Evolutionary conservation across 2,329 filamentous ascomycete genomes (phyloP), one percentile per base, ranked within the genome.

Genomic region (Seiridium cupressi): DNA sequence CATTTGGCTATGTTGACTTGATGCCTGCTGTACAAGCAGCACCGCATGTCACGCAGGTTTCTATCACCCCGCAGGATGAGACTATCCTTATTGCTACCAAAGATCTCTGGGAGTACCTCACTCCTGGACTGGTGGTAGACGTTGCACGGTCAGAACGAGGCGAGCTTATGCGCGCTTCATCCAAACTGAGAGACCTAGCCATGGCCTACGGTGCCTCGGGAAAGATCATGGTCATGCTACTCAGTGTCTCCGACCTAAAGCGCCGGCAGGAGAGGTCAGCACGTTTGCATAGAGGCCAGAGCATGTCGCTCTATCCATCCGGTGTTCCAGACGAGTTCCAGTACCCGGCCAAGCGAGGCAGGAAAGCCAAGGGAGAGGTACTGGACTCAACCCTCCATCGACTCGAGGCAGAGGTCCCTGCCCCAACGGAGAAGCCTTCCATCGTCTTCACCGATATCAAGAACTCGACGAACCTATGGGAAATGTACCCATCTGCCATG

Each of bases 381-480:
- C 87, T 91, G 59, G 93, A 98, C 73, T 96, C 93, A 32, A 92
- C 90, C 58, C 84, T 99, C 58, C 90, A 91, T 61, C 87, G 94
- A 53, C 87, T 98, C 36, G 92, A 95, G 65, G 89, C 90, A 57
- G 94, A 97, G 76, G 93, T 98, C 55, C 91, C 94, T 62, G 92
- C 95, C 10, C 95, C 95, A 0, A 92, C 89, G 1, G 94, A 94
- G 51, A 92, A 96, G 69, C 87, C 98, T 54, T 91, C 92, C 47
- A 92, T 99, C 70, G 93, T 96, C 55, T 99, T 99, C 73, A 99
- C 95, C 0, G 95, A 99, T 78, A 99, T 99, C 83, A 98, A 98
- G 81, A 97, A 94, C 77, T 98, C 94, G 32, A 99, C 95, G 1
- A 88, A 91, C 44, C 81, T 99, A 5, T 99, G 95, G 95, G 95